Base-by-base conservation (phyloP, 2,329 filamentous ascomycete species). In the Fusarium chuoi region DNA sequence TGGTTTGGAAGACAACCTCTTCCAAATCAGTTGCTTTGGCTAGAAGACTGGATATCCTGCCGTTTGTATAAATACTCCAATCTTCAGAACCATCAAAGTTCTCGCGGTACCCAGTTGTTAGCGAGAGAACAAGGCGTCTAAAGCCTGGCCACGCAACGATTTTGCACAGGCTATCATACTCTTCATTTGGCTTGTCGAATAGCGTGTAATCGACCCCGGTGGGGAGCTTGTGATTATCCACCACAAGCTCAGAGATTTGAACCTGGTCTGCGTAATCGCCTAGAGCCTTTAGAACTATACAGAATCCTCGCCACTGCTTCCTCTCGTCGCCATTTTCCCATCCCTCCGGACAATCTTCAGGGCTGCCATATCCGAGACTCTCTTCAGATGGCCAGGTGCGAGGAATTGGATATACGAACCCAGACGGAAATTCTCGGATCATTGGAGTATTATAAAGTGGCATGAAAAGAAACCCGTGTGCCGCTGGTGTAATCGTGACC, bases 371-470 rank as follows among this genome's bases (percentile, higher is more conserved):
- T 3, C n/a, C 33, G 6, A 41, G 33, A 28, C 0, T 28, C 3
- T 51, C 52, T 1, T 46, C 28, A 22, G 8, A 3, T 15, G 39
- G 42, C 60, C 65, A 70, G 24, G 42, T 4, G 0, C 49, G 42
- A 1, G 55, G 44, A 6, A 48, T 48, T 3, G 55, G 66, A 10
- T 70, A 70, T 1, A 42, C 41, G 52, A 70, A 70, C 0, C 66
- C 66, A 5, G 15, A 7, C 11, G 66, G 66, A 1, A 70, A 44
- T 14, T n/a, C 45, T 11, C 66, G 44, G 11, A 70, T 61, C 49
- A 70, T 70, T 13, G 68, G 61, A 4, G 55, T 70, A 1, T 65
- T 1, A 2, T 70, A 70, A 0, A 70, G 44, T 4, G 68, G 61
- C 10, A 56, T 35, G 15, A 61, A 70, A 0, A 70, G 35, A 28